Evolutionary conservation across 345 rosid genomes (phyloP).

Genomic region (Corchorus olitorius): DNA sequence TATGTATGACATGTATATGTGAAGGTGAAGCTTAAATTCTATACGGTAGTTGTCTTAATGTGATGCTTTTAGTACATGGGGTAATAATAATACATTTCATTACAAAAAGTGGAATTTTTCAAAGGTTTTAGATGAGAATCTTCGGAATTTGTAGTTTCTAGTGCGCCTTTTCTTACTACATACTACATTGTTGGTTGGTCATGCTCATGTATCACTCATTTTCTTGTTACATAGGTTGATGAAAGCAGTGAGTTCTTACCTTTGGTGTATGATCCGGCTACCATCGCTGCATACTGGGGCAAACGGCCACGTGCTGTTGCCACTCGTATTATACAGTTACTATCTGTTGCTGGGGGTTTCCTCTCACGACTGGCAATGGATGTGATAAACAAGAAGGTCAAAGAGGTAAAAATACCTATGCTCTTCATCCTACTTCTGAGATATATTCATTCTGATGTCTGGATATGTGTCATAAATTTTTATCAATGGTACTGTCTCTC

Average conservation of each 20-base stretch:
- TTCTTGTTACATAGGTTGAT: slow-evolving; percentile 53
- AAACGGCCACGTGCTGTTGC: slow-evolving; percentile 93
- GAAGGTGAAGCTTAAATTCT: not conserved
- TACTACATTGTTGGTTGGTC: slow-evolving; percentile 14
- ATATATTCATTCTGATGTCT: not conserved
- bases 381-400: slow-evolving; percentile 76
- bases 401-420: slow-evolving; percentile 62
- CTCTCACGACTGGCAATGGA: slow-evolving; percentile 77
- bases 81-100: not conserved
- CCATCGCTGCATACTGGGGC: slow-evolving; percentile 92
- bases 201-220: slow-evolving; percentile 1
- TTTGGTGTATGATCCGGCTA: slow-evolving; percentile 84
- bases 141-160: slow-evolving; percentile 16
- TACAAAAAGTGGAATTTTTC: not conserved
- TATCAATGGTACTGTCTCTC: not conserved
- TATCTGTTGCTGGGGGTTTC: slow-evolving; percentile 94
- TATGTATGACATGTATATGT: not conserved
- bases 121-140: not conserved
- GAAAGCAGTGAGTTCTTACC: slow-evolving; percentile 95
- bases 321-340: slow-evolving; percentile 72
- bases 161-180: not conserved
- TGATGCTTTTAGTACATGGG: not conserved
- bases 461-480: slow-evolving; percentile 3
- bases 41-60: not conserved
- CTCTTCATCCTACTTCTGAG: slow-evolving; percentile 14